Conservation (phyloP, 805 yeast genomes). For the Candida koratica region DNA sequence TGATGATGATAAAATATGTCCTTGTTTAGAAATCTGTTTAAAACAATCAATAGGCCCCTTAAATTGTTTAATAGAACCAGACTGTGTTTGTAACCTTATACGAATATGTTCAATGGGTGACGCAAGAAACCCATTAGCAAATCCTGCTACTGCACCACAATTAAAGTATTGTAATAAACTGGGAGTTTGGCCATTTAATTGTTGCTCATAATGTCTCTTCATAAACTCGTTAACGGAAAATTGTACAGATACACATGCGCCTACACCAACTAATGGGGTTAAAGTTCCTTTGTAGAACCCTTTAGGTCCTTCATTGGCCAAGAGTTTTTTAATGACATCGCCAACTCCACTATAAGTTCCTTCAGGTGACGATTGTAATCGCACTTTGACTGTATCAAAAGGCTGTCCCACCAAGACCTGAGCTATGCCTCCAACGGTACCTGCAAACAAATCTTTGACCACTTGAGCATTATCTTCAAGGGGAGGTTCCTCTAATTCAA, state of each 20-base stretch:
- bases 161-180: constrained; percentile 64
- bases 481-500: constrained; percentile 43
- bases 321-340: constrained; percentile 69
- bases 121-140: constrained; percentile 84
- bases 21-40: constrained; percentile 47
- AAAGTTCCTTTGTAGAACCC: constrained; percentile 46
- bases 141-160: constrained; percentile 89
- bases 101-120: constrained; percentile 95
- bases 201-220: constrained; percentile 68
- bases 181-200: constrained; percentile 44
- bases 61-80: constrained; percentile 47
- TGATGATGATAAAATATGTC: constrained; percentile 39
- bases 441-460: constrained; percentile 77
- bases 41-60: constrained; percentile 75
- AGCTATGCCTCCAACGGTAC: constrained; percentile 93
- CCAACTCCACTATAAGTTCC: constrained; percentile 70
- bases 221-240: constrained; percentile 92
- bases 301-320: constrained; percentile 43
- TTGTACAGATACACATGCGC: constrained; percentile 95
- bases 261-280: constrained; percentile 55
- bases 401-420: constrained; percentile 97
- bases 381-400: constrained; percentile 89
- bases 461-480: constrained; percentile 43
- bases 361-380: constrained; percentile 82
- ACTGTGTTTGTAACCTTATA: constrained; percentile 89